A percentile compares a stretch with the other conserved stretches of the same genome.
These are phyloP conservation scores for Alternaria arbusti DNA, from an alignment of 2,329 filamentous ascomycete species.

Conservation along the genomic window DNA sequence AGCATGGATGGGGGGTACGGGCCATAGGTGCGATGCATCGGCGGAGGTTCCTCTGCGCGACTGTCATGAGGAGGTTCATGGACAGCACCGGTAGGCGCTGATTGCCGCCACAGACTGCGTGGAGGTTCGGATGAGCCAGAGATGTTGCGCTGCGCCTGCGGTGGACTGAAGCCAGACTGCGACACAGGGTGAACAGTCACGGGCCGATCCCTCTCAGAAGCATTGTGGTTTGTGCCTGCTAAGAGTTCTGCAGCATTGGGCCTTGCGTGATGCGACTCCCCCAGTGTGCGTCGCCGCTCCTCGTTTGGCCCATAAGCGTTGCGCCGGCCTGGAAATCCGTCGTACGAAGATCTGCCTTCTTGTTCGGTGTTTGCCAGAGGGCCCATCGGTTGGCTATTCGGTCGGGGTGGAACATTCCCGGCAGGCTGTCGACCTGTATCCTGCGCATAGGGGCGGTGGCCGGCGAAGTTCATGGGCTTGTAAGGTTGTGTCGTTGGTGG, in stretches of 20 bases:
- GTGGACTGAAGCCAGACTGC: slow-evolving; percentile 48
- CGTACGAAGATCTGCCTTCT: slow-evolving; percentile 31
- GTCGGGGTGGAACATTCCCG: slow-evolving; percentile 45
- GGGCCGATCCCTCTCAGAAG: slow-evolving; percentile 40
- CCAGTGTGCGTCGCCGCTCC: slow-evolving; percentile 44
- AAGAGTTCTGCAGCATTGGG: slow-evolving; percentile 43
- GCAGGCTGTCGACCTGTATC: slow-evolving; percentile 35
- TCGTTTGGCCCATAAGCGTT: slow-evolving; percentile 37
- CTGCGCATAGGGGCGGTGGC: slow-evolving; percentile 41
- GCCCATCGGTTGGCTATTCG: slow-evolving; percentile 49
- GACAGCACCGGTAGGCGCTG: slow-evolving; percentile 30
- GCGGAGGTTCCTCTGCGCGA: slow-evolving; percentile 39
- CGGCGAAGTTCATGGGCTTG: slow-evolving; percentile 39
- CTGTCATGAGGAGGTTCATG: slow-evolving; percentile 33
- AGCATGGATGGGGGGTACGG: slow-evolving; percentile 35
- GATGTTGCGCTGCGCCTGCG: slow-evolving; percentile 32
- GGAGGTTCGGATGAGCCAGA: slow-evolving; percentile 27
- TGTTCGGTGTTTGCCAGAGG: slow-evolving; percentile 32
- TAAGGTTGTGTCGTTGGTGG: slow-evolving; percentile 41
- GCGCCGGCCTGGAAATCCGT: slow-evolving; percentile 34
- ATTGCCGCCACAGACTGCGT: slow-evolving; percentile 41
- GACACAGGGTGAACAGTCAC: slow-evolving; percentile 49
- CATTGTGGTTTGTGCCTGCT: slow-evolving; percentile 25
- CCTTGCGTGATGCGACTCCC: slow-evolving; percentile 43
- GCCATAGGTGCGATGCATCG: slow-evolving; percentile 40